Evolutionary conservation across 208 protist genomes (phyloP).

Genomic region (Blechomonas ayalai): DNA sequence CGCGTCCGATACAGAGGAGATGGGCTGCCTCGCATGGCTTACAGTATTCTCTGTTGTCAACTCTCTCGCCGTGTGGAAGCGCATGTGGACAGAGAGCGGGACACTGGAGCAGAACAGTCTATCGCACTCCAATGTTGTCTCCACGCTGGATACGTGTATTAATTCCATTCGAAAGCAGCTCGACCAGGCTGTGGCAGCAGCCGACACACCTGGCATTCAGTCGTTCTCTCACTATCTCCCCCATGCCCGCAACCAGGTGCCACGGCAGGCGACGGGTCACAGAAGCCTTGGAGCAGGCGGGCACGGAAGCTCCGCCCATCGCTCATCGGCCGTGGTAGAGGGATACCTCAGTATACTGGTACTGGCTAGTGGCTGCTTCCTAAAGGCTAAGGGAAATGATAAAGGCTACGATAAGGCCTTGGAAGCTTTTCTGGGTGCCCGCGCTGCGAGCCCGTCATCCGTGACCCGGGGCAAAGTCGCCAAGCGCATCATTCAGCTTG

Average conservation of each 20-base stretch:
- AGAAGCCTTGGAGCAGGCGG: not conserved
- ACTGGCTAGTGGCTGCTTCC: slow-evolving; percentile 49
- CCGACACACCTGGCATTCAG: not conserved
- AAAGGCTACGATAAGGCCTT: slow-evolving; percentile 62
- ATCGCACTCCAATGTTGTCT: slow-evolving; percentile 23
- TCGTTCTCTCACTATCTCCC: not conserved
- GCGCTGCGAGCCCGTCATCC: slow-evolving; percentile 13
- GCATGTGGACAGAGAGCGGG: slow-evolving; percentile 22
- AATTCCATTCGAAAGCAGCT: slow-evolving; percentile 16
- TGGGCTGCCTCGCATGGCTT: slow-evolving; percentile 62
- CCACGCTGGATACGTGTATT: slow-evolving; percentile 25
- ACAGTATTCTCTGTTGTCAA: slow-evolving; percentile 60
- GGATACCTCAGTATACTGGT: slow-evolving; percentile 65
- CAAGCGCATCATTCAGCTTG: slow-evolving; percentile 75
- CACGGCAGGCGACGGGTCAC: not conserved
- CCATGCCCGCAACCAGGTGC: not conserved
- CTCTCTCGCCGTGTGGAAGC: slow-evolving; percentile 55
- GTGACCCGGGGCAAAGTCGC: slow-evolving; percentile 52
- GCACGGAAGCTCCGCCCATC: slow-evolving; percentile 8
- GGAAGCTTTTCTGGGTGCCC: slow-evolving; percentile 64
- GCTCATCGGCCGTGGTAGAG: slow-evolving; percentile 39
- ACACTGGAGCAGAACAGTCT: slow-evolving; percentile 33
- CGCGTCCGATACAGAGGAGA: slow-evolving; percentile 19
- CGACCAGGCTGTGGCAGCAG: slow-evolving; percentile 8
- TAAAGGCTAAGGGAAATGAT: slow-evolving; percentile 56